phyloP scores from a whole-genome alignment of 768 basidiomycete genomes.

The Pulveroboletus sp. region DNA sequence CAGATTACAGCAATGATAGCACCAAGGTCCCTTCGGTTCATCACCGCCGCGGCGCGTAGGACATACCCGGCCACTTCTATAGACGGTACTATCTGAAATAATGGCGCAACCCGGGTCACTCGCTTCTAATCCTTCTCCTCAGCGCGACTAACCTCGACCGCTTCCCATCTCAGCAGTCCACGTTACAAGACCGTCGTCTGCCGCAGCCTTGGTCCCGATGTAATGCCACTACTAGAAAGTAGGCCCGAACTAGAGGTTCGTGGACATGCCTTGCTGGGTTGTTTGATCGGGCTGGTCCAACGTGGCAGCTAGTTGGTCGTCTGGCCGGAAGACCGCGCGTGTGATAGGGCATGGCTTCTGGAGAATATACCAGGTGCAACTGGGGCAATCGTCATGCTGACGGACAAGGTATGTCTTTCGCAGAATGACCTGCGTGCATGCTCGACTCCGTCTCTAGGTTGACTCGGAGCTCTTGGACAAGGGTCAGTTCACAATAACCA shows the following conservation, averaged over 20 bases:
- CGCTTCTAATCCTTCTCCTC: conserved; percentile 3
- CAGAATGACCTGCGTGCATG: not conserved
- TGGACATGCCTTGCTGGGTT: not conserved
- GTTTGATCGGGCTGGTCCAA: not conserved
- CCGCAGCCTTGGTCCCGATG: conserved; percentile 57
- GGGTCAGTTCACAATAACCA: conserved; percentile 27
- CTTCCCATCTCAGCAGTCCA: conserved; percentile 20
- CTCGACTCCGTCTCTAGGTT: conserved; percentile 41
- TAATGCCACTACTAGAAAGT: conserved; percentile 52
- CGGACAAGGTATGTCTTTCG: conserved; percentile 56
- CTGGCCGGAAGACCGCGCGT: conserved; percentile 52
- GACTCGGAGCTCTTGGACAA: conserved; percentile 54
- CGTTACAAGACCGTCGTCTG: conserved; percentile 50
- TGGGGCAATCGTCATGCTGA: conserved; percentile 60
- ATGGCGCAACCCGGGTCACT: conserved; percentile 29
- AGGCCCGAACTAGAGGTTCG: conserved; percentile 52
- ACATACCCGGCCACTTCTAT: not conserved
- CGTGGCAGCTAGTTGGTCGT: conserved; percentile 36
- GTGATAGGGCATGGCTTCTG: conserved; percentile 66
- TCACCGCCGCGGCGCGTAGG: not conserved
- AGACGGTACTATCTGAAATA: not conserved
- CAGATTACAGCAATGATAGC: not conserved
- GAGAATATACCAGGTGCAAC: conserved; percentile 62
- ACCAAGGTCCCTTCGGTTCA: not conserved
- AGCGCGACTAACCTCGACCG: conserved; percentile 24